A percentile compares a stretch with the other conserved stretches of the same genome.
Conservation (phyloP, 306 rosid genomes). For the Cicer arietinum region DNA sequence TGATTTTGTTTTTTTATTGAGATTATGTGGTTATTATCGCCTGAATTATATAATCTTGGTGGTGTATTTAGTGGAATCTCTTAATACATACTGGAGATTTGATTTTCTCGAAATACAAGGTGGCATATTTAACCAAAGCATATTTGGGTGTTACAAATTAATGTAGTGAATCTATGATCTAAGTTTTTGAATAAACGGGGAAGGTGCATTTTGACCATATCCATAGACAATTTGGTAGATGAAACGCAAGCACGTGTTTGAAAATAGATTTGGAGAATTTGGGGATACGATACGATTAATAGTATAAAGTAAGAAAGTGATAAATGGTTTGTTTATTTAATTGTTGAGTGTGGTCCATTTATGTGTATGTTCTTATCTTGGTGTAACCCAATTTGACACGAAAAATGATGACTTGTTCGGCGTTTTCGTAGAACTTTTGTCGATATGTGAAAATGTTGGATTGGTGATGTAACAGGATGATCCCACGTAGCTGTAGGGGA, state of each 20-base stretch:
- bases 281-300: not conserved
- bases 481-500: not conserved
- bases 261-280: not conserved
- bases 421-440: constrained; percentile 39
- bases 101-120: not conserved
- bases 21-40: not conserved
- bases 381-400: constrained; percentile 38
- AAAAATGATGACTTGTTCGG: constrained; percentile 46
- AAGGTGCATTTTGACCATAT: constrained; percentile 3
- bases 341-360: not conserved
- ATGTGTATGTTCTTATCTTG: constrained; percentile 18
- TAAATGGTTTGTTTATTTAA: not conserved
- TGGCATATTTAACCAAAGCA: not conserved
- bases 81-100: not conserved
- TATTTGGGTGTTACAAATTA: not conserved
- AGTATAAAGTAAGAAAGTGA: not conserved
- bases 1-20: not conserved
- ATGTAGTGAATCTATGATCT: not conserved
- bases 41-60: not conserved
- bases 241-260: constrained; percentile 8
- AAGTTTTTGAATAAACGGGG: not conserved
- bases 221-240: not conserved
- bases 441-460: not conserved
- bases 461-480: constrained; percentile 41
- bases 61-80: no score